Evolutionary conservation across 768 basidiomycete species (phyloP).

Genomic region (Termitomyces sp.): DNA sequence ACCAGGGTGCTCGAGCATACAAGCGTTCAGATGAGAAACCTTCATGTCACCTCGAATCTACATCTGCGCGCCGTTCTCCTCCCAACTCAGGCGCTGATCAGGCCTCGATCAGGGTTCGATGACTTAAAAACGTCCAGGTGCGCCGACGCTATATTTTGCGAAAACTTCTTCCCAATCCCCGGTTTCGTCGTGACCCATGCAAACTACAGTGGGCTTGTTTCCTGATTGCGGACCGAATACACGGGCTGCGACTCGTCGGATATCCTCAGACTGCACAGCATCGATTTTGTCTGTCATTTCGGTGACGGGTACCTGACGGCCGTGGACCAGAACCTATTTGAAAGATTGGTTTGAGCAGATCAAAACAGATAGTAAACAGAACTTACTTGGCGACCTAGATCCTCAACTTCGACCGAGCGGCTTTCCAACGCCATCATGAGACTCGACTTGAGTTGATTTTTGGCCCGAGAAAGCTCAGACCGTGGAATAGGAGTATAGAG

Average conservation of each 20-base stretch:
- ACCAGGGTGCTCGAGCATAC: not conserved
- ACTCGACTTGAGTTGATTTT: constrained; percentile 92
- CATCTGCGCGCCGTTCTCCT: not conserved
- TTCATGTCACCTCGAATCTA: not conserved
- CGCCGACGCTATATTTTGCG: constrained; percentile 62
- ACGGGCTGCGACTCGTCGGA: constrained; percentile 72
- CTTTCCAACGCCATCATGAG: constrained; percentile 96
- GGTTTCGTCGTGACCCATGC: constrained; percentile 79
- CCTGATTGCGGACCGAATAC: constrained; percentile 65
- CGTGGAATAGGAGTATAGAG: constrained; percentile 65
- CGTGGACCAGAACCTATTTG: constrained; percentile 74
- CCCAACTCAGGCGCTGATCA: not conserved
- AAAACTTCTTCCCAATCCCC: constrained; percentile 63
- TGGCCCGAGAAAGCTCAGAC: constrained; percentile 77
- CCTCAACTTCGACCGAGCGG: constrained; percentile 78
- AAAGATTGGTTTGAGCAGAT: not conserved
- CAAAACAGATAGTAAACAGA: not conserved
- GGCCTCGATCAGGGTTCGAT: not conserved
- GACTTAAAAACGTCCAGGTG: not conserved
- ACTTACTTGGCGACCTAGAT: constrained; percentile 82
- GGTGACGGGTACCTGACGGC: constrained; percentile 77
- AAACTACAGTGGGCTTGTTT: constrained; percentile 74
- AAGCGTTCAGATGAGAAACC: not conserved
- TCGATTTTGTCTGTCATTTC: constrained; percentile 93
- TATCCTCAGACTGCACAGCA: constrained; percentile 61